Evolutionary conservation across 352 stramenopile species (phyloP).

Genomic region (Pythium phragmitis): DNA sequence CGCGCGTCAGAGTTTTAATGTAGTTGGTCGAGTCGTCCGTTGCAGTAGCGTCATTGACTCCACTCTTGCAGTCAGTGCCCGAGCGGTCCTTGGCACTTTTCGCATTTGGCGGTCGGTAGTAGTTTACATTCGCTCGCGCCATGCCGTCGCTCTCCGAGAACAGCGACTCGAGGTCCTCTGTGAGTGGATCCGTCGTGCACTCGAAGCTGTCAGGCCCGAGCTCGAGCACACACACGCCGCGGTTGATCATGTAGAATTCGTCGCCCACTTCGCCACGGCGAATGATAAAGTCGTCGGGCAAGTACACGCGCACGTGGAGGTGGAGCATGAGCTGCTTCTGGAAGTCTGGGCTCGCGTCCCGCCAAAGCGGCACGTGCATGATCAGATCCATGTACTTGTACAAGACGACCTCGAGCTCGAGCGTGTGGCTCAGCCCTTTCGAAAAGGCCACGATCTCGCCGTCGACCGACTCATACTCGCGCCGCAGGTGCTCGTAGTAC

Average conservation of each 20-base stretch:
- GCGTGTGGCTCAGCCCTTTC: constrained; percentile 46
- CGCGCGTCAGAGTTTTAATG: constrained; percentile 21
- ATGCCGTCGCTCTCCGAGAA: constrained; percentile 1
- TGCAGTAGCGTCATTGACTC: background rate
- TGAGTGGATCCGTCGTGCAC: constrained; percentile 16
- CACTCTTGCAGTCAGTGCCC: too few relatives aligned
- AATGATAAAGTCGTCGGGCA: constrained; percentile 76
- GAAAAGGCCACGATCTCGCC: constrained; percentile 50
- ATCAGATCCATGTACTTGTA: constrained; percentile 77
- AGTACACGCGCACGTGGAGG: constrained; percentile 60
- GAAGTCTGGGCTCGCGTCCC: constrained; percentile 55
- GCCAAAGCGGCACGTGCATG: constrained; percentile 59
- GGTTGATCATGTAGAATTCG: constrained; percentile 75
- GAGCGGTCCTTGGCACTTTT: background rate
- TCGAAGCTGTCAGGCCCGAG: constrained; percentile 32
- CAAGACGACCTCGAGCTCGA: constrained; percentile 57
- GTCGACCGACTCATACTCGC: constrained; percentile 66
- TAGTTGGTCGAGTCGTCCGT: constrained; percentile 1
- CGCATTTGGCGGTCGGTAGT: background rate
- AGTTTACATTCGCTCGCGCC: background rate
- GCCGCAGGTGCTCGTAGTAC: constrained; percentile 60
- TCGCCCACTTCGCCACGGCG: constrained; percentile 51
- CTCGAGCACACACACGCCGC: constrained; percentile 48
- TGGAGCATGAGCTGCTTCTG: constrained; percentile 60
- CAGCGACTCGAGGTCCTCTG: constrained; percentile 1